Evolutionary conservation across 1,284 basidiomycete species (phyloP).

Genomic region (Pseudozyma sp.): DNA sequence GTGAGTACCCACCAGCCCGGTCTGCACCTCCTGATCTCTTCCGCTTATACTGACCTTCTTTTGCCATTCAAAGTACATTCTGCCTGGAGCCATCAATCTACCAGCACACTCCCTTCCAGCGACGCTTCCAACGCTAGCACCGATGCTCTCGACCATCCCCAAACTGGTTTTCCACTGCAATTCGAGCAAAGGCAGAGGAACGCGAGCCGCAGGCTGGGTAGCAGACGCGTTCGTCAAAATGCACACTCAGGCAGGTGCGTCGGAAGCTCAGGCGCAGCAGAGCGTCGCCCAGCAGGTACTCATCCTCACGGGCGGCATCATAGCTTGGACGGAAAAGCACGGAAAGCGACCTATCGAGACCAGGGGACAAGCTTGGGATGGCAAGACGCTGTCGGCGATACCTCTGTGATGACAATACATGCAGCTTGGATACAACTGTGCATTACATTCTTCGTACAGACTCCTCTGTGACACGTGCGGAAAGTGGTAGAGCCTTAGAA

Average conservation of each 20-base stretch:
- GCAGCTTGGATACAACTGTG: no score
- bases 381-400: constrained; percentile 31
- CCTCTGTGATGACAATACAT: constrained; percentile 17
- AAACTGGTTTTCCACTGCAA: constrained; percentile 67
- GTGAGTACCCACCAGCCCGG: constrained; percentile 20
- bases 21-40: not conserved
- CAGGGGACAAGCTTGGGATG: constrained; percentile 44
- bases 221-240: constrained; percentile 55
- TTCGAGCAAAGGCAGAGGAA: constrained; percentile 59
- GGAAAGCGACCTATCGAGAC: constrained; percentile 33
- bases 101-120: constrained; percentile 69
- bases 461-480: not conserved
- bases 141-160: constrained; percentile 60
- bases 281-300: constrained; percentile 39
- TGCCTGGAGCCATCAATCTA: constrained; percentile 68
- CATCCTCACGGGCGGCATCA: constrained; percentile 64
- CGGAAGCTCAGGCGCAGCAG: constrained; percentile 18
- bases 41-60: not conserved
- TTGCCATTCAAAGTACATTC: constrained; percentile 45
- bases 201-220: constrained; percentile 65
- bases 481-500: constrained; percentile 10
- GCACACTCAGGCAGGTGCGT: constrained; percentile 13
- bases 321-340: constrained; percentile 51
- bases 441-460: no score
- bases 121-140: constrained; percentile 58